A percentile compares a stretch with the other conserved stretches of the same genome.
phyloP scores from a whole-genome alignment of 257 asterid species.

The Solanum pinnatisectum region DNA sequence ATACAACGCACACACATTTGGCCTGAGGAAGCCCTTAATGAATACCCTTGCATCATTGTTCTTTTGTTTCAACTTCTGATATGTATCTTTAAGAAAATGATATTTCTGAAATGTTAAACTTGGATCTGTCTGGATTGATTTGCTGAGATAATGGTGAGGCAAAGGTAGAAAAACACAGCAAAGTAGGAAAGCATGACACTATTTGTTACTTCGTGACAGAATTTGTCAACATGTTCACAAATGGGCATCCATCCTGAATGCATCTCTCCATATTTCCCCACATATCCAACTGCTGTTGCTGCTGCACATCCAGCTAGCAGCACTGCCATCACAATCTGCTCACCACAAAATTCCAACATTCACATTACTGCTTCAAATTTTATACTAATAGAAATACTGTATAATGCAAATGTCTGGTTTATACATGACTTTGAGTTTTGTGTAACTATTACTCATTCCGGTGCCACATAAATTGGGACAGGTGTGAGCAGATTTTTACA shows the following conservation, averaged over 20 bases:
- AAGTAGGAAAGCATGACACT: constrained; percentile 28
- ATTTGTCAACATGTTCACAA: constrained; percentile 39
- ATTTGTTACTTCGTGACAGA: constrained; percentile 29
- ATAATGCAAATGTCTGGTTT: background rate
- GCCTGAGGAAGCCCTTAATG: background rate
- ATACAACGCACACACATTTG: background rate
- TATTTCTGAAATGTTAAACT: background rate
- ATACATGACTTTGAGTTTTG: background rate
- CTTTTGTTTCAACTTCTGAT: background rate
- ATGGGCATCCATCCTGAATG: constrained; percentile 54
- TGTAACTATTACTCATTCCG: background rate
- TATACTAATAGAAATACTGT: background rate
- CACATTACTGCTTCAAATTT: background rate
- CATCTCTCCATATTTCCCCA: constrained; percentile 50
- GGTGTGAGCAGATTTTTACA: background rate
- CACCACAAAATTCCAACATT: background rate
- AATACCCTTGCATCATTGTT: background rate
- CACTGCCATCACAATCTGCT: constrained; percentile 29
- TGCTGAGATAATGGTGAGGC: constrained; percentile 38
- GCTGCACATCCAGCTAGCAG: constrained; percentile 58
- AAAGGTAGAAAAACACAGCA: constrained; percentile 17
- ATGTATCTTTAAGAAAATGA: background rate
- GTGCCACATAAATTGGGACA: background rate
- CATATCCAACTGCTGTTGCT: constrained; percentile 53
- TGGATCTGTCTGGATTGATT: constrained; percentile 31